Base-by-base conservation (phyloP, 2,329 filamentous ascomycete species). In the Fusarium nisikadoi region DNA sequence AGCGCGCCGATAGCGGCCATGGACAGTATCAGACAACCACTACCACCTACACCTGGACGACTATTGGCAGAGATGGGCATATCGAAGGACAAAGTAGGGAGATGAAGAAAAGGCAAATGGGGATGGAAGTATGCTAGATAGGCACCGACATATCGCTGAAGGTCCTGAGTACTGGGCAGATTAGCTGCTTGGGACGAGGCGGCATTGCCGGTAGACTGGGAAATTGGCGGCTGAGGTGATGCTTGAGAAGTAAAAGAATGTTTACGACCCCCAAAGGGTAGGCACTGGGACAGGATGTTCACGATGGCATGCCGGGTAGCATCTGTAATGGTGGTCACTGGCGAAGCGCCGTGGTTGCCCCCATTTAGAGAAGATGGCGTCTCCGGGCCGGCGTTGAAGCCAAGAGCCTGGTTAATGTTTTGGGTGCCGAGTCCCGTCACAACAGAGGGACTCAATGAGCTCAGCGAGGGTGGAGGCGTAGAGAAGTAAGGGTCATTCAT, bases 121-220 rank as follows among this genome's bases (percentile, higher is more conserved):
- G 95, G 95, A 79, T 98, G 95, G 81, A 97, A 97, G 80, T 94
- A 97, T 72, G 91, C 91, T 77, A 98, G 90, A 83, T 98, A 98
- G 66, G 95, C 92, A 72, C 91, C 91, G 70, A 98, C 93, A 81
- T 95, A 98, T 80, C 94, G 92, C 81, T 97, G 94, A 70, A 98
- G 89, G 79, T 98, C 94, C 79, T 89, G 87, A 38, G 94, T 95
- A 83, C 89, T 94, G 58, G 95, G 95, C 64, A 97, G 87, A 73
- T 84, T 87, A 75, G 84, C 88, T 77, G 83, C 86, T 75, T 86
- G 83, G 73, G 86, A 84, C 75, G 84, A 81, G 70, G 83, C 79
- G 87, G 86, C 79, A 85, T 86, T 81, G 59, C 83, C 79, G 74
- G 83, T 82, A 72, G 82, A 81, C 70, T 85, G 81, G 71, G 86